Evolutionary conservation across 352 stramenopile species (phyloP).

Genomic region (Phytopythium chamaehyphon): DNA sequence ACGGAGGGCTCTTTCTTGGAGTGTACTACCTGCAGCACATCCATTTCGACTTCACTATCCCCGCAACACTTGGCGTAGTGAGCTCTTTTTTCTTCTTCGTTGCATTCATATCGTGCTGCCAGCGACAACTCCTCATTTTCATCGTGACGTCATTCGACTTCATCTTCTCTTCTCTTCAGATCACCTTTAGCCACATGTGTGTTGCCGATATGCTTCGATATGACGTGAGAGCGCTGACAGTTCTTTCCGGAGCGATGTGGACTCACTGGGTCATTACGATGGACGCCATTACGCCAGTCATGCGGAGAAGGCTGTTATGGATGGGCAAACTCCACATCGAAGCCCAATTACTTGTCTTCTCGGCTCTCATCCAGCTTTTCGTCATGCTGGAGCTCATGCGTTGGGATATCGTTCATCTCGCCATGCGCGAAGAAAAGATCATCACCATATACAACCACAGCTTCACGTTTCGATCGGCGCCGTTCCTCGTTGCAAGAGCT

Average conservation of each 20-base stretch:
- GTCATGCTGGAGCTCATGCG: conserved; percentile 5
- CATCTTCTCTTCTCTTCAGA: conserved; percentile 7
- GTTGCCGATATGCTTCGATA: conserved; percentile 8
- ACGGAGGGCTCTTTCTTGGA: conserved; percentile 2
- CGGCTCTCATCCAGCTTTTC: conserved; percentile 3
- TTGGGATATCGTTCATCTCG: conserved; percentile 2
- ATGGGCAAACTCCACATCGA: neutral
- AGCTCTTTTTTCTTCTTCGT: neutral
- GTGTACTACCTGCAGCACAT: conserved; percentile 3
- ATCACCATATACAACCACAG: neutral
- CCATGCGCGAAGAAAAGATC: neutral
- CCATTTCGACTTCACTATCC: conserved; percentile 1
- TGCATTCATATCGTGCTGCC: conserved; percentile 2
- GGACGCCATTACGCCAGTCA: conserved; percentile 17
- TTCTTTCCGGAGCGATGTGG: conserved; percentile 7
- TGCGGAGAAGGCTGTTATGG: conserved; percentile 20
- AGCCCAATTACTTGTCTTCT: conserved; percentile 1
- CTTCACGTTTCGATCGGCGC: conserved; percentile 10
- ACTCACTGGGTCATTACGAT: conserved; percentile 14
- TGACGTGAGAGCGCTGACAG: neutral
- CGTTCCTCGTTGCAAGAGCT: conserved; percentile 17
- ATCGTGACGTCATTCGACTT: conserved; percentile 10
- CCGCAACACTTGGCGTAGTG: neutral
- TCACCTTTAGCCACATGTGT: conserved; percentile 8
- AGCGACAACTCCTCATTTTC: conserved; percentile 7